Percentiles rank a stretch among this genome's conserved stretches.
Conservation (phyloP, 2,329 filamentous ascomycete genomes). For the Penicillium thymicola region DNA sequence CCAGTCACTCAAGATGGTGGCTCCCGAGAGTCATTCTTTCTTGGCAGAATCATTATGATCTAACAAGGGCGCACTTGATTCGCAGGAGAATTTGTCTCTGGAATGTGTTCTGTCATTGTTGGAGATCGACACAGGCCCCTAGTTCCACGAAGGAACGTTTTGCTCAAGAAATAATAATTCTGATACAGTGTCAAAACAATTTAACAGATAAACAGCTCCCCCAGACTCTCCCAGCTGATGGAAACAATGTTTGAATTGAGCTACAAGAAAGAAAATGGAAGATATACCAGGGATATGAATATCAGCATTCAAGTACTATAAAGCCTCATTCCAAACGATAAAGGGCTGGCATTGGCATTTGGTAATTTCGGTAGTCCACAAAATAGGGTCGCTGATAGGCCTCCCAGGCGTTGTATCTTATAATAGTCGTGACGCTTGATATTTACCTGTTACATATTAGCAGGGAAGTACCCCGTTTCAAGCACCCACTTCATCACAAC, state of each 20-base stretch:
- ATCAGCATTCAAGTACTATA: constrained; percentile 4
- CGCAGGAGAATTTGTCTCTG: neutral
- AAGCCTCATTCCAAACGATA: constrained; percentile 17
- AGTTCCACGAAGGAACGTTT: constrained; percentile 2
- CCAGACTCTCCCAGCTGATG: neutral
- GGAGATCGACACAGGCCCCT: constrained; percentile 13
- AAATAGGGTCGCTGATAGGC: constrained; percentile 3
- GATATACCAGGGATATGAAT: neutral
- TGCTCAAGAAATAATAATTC: neutral
- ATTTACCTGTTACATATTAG: neutral
- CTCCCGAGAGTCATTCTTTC: neutral
- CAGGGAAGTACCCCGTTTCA: neutral
- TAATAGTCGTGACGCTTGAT: neutral
- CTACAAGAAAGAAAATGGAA: neutral
- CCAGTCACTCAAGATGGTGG: neutral
- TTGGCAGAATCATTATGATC: constrained; percentile 16
- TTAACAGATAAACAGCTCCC: too few relatives aligned
- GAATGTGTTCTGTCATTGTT: constrained; percentile 18
- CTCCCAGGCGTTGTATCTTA: neutral
- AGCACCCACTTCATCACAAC: neutral
- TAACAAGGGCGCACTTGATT: neutral
- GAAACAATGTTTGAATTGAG: neutral
- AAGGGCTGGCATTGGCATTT: neutral
- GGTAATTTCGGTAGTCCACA: neutral
- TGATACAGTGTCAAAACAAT: neutral